Base-by-base conservation (phyloP, 257 asterid species). In the Catharanthus roseus region DNA sequence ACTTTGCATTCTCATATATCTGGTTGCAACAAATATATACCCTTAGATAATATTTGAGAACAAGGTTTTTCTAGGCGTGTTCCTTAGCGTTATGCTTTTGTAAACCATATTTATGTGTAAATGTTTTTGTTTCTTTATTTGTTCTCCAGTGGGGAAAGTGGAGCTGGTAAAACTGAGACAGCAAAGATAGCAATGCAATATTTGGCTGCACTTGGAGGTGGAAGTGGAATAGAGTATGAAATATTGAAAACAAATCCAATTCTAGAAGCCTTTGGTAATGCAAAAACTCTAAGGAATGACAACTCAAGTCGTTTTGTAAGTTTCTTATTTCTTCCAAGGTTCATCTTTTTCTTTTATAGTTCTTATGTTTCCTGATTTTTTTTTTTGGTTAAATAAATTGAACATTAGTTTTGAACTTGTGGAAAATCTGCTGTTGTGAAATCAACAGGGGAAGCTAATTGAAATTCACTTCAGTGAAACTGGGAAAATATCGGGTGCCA, bases 101-200 rank as follows among this genome's bases (percentile, higher is more conserved):
- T 72, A 41, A 60, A 58, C 9, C 10, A 6, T 31, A 47, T 56
- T 33, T 42, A 10, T 51, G 5, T 42, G 38, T 39, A 18, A 16
- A 57, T 62, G 72, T 56, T 74, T 56, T 72, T 82, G 31, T 67
- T 80, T 73, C 66, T 39, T 72, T 73, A 9, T 74, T 75, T 69
- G 69, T 61, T 74, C 51, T 61, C 50, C 87, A 95, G 99, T 83
- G 99, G 99, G 79, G 99, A 95, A 83, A 95, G 99, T 79, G 99
- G 99, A 84, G 99, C 99, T 74, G 99, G 99, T 56, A 95, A 95
- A 84, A 95, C 99, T 10, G 99, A 95, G 84, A 95, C 99, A 15
- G 99, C 99, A 76, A 95, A 95, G 82, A 95, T 95, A 82, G 97
- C 97, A 70, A 95, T 95, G 99, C 99, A 95, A 79, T 95, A 95